Conservation (phyloP, 441 rosid genomes). For the Sinapis alba region DNA sequence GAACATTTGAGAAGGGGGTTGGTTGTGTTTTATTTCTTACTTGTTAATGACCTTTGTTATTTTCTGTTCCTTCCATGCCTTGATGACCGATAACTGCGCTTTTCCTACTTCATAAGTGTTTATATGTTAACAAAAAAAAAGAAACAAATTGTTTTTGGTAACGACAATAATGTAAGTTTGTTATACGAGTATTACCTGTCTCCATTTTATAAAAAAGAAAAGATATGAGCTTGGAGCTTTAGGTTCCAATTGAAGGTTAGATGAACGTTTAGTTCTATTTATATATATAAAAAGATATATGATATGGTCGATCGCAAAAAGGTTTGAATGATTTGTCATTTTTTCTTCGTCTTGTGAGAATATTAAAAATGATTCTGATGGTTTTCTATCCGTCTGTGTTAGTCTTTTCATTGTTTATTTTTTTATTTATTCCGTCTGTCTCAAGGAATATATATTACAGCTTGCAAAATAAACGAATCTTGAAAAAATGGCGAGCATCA, state of each 20-base stretch:
- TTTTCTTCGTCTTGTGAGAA: slow-evolving; percentile 12
- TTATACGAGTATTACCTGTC: neutral
- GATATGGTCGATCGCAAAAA: slow-evolving; percentile 12
- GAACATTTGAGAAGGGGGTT: neutral
- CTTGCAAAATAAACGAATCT: slow-evolving; percentile 32
- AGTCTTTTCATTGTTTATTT: slow-evolving; percentile 11
- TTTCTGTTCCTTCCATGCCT: slow-evolving; percentile 87
- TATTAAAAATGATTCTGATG: slow-evolving; percentile 9
- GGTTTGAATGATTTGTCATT: slow-evolving; percentile 9
- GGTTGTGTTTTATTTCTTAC: slow-evolving; percentile 18
- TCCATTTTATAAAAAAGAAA: slow-evolving; percentile 7
- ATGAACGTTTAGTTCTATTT: slow-evolving; percentile 11
- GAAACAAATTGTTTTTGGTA: neutral
- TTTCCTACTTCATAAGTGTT: slow-evolving; percentile 45
- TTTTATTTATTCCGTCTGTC: neutral
- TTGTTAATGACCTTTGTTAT: slow-evolving; percentile 56
- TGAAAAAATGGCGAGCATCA: neutral
- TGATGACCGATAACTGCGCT: slow-evolving; percentile 53
- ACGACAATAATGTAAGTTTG: neutral
- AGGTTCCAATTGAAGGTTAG: neutral
- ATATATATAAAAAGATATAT: slow-evolving; percentile 3
- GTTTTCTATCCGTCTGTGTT: slow-evolving; percentile 7
- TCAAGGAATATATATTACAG: slow-evolving; percentile 29
- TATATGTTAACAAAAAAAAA: neutral
- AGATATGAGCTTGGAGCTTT: neutral